Percentiles rank a stretch among this genome's conserved stretches.
Evolutionary conservation across 2,329 filamentous ascomycete genomes (phyloP).

Genomic region (Alternaria sp.): DNA sequence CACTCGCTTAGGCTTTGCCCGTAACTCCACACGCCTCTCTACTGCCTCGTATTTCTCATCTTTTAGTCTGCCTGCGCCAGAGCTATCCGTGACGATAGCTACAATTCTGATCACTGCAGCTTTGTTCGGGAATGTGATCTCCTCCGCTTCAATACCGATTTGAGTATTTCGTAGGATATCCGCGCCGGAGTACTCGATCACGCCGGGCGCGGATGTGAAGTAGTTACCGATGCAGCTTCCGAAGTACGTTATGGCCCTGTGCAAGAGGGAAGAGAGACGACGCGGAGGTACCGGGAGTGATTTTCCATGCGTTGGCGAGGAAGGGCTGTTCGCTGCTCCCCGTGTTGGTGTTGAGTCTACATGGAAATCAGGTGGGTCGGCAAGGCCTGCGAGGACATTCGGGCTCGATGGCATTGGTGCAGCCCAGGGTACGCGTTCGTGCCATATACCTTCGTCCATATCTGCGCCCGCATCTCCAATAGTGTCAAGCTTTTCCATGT

Average conservation of each 20-base stretch:
- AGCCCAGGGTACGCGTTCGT: neutral
- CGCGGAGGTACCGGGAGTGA: neutral
- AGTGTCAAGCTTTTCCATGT: neutral
- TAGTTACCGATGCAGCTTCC: neutral
- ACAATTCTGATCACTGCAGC: neutral
- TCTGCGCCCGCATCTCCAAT: neutral
- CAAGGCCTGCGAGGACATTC: neutral
- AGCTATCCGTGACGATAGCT: neutral
- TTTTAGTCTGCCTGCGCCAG: no score
- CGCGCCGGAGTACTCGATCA: neutral
- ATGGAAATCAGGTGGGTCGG: neutral
- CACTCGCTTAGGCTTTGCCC: slow-evolving; percentile 11
- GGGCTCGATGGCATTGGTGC: no score
- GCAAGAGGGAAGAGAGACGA: neutral
- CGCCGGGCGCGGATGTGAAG: neutral
- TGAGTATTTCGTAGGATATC: neutral
- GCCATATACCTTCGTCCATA: neutral
- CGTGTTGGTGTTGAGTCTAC: accelerated
- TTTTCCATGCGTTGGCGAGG: neutral
- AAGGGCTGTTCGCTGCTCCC: neutral
- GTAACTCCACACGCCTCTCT: neutral
- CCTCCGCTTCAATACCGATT: neutral
- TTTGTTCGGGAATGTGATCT: no score
- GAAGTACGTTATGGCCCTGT: neutral
- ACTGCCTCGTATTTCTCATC: neutral